Evolutionary conservation across 1,139 yeast genomes (phyloP).

Genomic region (Blastobotrys aristatus): DNA sequence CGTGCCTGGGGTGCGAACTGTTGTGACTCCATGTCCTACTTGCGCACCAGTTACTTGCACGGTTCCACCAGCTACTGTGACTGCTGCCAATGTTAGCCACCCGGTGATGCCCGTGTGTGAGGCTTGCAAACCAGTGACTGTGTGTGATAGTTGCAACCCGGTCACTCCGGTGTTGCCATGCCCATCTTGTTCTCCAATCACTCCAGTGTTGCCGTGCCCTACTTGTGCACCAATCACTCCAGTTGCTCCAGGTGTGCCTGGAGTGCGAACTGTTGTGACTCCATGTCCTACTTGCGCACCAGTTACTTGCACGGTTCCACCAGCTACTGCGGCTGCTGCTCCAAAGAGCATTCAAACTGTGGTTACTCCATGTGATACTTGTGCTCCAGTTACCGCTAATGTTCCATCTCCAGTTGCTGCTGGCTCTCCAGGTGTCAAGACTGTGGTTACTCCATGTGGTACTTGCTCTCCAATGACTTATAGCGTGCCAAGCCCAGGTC

Average conservation of each 20-base stretch:
- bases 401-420: background rate
- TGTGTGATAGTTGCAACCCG: too few species aligned
- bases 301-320: background rate
- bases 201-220: background rate
- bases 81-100: too few species aligned
- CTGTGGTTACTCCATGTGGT: background rate
- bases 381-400: background rate
- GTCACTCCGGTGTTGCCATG: slow-evolving; percentile 23
- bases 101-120: too few species aligned
- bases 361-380: background rate
- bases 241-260: background rate
- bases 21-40: background rate
- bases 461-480: background rate
- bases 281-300: background rate
- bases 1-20: too few species aligned
- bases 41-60: background rate
- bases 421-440: background rate
- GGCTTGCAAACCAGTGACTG: background rate
- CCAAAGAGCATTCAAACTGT: background rate
- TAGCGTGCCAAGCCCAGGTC: background rate
- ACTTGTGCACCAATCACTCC: background rate
- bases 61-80: background rate
- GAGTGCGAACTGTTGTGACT: too few species aligned
- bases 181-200: slow-evolving; percentile 10
- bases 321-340: background rate